Conservation (phyloP, 441 rosid genomes). For the Corymbia calophylla region DNA sequence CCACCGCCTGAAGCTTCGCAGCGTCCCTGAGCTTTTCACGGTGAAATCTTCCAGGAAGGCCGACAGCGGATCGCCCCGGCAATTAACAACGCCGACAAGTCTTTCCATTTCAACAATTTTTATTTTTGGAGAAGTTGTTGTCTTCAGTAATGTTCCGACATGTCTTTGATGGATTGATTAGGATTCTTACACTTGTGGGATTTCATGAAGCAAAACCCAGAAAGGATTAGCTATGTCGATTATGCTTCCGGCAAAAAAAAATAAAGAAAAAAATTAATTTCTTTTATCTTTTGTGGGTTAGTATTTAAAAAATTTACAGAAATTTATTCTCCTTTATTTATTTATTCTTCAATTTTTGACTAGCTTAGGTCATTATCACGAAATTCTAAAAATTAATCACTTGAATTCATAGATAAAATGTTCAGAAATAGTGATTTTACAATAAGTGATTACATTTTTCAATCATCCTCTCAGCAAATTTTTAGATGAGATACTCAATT, state of each 20-base stretch:
- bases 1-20: no score
- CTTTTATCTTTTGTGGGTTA: not conserved
- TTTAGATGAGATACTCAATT: not conserved
- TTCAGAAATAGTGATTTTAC: not conserved
- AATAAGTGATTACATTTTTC: not conserved
- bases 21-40: no score
- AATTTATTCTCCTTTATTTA: not conserved
- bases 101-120: not conserved
- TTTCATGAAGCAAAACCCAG: not conserved
- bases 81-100: not conserved
- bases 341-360: not conserved
- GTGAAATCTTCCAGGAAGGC: no score
- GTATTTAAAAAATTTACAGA: not conserved
- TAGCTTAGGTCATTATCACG: not conserved
- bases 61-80: no score
- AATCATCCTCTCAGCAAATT: not conserved
- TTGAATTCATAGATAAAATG: not conserved
- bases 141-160: no score
- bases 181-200: no score
- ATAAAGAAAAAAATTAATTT: not conserved
- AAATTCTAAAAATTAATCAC: not conserved
- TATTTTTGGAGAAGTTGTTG: no score
- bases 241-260: not conserved
- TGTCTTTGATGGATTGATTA: not conserved
- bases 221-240: not conserved